phyloP scores from a whole-genome alignment of 192 early-diverging fungal species.

The Podila verticillata region DNA sequence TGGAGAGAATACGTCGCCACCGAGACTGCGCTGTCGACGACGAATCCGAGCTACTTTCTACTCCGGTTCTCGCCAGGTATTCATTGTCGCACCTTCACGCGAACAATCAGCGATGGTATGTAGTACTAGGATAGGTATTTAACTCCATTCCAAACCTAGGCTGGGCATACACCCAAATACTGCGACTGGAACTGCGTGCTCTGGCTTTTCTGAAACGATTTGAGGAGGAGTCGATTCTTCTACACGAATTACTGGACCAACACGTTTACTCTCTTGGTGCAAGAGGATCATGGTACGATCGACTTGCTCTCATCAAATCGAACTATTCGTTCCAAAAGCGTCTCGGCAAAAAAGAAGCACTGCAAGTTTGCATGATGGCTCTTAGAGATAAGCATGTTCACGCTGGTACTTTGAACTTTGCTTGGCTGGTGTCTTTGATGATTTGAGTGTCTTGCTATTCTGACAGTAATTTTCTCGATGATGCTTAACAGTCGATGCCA shows the following conservation, averaged over 20 bases:
- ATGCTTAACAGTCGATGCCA: conserved; percentile 36
- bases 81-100: no score
- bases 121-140: neutral
- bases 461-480: no score
- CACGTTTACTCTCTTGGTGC: conserved; percentile 59
- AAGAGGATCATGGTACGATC: conserved; percentile 75
- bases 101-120: no score
- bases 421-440: neutral
- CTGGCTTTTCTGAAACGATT: conserved; percentile 66
- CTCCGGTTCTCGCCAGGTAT: conserved; percentile 44
- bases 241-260: conserved; percentile 68
- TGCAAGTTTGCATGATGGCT: conserved; percentile 68
- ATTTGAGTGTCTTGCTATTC: no score
- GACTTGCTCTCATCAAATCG: conserved; percentile 68
- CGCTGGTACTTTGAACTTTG: conserved; percentile 53
- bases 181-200: conserved; percentile 60
- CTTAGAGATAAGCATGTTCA: conserved; percentile 68
- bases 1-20: conserved; percentile 38
- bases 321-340: conserved; percentile 56
- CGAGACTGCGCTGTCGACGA: conserved; percentile 17
- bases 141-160: conserved; percentile 50
- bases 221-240: conserved; percentile 60
- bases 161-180: conserved; percentile 67
- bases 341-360: conserved; percentile 47
- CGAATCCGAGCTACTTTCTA: conserved; percentile 34